phyloP scores from a whole-genome alignment of 495 filamentous ascomycete genomes.

The Aspergillus indologenus region DNA sequence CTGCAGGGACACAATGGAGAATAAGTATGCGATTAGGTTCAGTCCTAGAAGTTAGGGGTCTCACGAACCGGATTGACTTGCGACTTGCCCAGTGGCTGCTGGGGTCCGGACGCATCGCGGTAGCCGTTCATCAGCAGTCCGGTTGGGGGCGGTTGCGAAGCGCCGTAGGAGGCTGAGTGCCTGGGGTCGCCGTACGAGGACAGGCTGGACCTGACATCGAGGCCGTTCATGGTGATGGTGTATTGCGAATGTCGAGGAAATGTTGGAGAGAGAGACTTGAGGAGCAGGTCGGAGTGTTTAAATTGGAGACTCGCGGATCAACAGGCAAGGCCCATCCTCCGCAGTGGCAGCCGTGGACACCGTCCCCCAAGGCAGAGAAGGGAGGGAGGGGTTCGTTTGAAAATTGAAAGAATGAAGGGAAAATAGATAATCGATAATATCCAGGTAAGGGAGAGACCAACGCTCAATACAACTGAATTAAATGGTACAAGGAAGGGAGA shows the following conservation, averaged over 20 bases:
- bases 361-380: not conserved
- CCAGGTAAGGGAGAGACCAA: not conserved
- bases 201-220: constrained; percentile 43
- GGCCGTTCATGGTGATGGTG: constrained; percentile 37
- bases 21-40: constrained; percentile 18
- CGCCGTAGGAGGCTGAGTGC: constrained; percentile 39
- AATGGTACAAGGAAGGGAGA: not conserved
- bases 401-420: not conserved
- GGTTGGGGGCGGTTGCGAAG: constrained; percentile 35
- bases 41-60: not conserved
- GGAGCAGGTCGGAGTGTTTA: constrained; percentile 4
- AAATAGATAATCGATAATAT: not conserved
- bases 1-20: constrained; percentile 20
- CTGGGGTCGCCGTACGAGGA: constrained; percentile 50
- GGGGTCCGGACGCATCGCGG: constrained; percentile 34
- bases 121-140: constrained; percentile 49
- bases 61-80: constrained; percentile 42
- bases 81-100: constrained; percentile 33
- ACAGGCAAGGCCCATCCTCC: constrained; percentile 23
- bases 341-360: not conserved
- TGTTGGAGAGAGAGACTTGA: constrained; percentile 1
- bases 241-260: not conserved
- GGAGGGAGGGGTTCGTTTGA: not conserved
- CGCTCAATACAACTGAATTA: no score
- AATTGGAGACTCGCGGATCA: constrained; percentile 13